phyloP scores from a whole-genome alignment of 2,329 filamentous ascomycete species.

The Chaetomiaceae sp. region DNA sequence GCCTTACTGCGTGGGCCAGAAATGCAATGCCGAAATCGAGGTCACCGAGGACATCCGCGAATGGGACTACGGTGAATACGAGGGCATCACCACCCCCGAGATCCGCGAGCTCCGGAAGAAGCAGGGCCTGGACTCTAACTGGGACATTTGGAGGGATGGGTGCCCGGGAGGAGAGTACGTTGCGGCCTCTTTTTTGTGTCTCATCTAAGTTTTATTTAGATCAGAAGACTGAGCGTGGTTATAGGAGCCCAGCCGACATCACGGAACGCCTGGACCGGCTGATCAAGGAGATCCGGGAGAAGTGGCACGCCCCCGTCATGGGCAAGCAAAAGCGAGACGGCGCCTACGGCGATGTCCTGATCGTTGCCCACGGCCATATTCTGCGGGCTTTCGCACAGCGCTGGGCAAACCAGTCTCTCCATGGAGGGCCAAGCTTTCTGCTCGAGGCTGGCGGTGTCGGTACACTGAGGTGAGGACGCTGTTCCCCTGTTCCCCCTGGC shows the following conservation, averaged over 20 bases:
- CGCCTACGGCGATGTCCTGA: slow-evolving; percentile 57
- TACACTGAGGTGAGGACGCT: slow-evolving; percentile 58
- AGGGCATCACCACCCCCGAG: slow-evolving; percentile 69
- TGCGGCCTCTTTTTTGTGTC: background rate
- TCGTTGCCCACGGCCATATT: slow-evolving; percentile 90
- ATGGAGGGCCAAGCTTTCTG: slow-evolving; percentile 72
- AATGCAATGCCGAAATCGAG: slow-evolving; percentile 58
- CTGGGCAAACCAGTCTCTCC: slow-evolving; percentile 71
- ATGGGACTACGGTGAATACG: slow-evolving; percentile 86
- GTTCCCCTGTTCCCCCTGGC: background rate
- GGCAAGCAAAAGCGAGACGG: slow-evolving; percentile 41
- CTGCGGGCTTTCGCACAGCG: slow-evolving; percentile 82
- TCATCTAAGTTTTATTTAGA: too few relatives aligned
- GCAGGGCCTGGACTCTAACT: slow-evolving; percentile 54
- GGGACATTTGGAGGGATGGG: slow-evolving; percentile 89
- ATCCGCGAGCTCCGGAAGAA: slow-evolving; percentile 57
- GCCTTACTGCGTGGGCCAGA: slow-evolving; percentile 35
- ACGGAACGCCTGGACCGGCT: slow-evolving; percentile 68
- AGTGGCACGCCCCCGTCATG: slow-evolving; percentile 60
- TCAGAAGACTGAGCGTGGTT: background rate
- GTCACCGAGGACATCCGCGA: slow-evolving; percentile 71
- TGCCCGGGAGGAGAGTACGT: slow-evolving; percentile 79
- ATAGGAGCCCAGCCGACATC: slow-evolving; percentile 66
- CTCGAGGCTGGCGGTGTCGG: slow-evolving; percentile 87
- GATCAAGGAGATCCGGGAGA: slow-evolving; percentile 68